Base-by-base conservation (phyloP, 2,329 filamentous ascomycete species). In the Leptosphaerulina australis region DNA sequence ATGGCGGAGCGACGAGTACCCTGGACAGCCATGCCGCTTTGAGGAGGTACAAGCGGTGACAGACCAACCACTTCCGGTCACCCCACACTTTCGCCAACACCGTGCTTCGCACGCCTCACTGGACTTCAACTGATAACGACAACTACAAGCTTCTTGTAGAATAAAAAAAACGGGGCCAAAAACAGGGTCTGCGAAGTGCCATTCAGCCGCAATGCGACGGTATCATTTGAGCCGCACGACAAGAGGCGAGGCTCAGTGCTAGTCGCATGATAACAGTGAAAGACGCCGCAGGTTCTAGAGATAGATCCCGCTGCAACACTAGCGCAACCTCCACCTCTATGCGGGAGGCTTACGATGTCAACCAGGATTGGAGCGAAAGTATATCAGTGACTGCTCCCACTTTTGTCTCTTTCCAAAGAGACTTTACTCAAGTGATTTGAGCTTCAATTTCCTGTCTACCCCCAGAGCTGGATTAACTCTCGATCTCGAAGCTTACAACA, bases 341-440 rank as follows among this genome's bases (percentile, higher is more conserved):
- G 46, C 21, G 49, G 46, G 53, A 51, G 56, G 58, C 62, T 66
- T 58, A 56, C 53, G 52, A 44, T 50, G 55, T 44, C 41, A 53
- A 55, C 60, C 59, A 55, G 63, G 66, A 59, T 59, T 46, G 38
- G 49, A 59, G 53, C 46, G 64, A 63, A 66, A 54, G 53, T 72
- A 73, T 72, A 72, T 71, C 67, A 71, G 56, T 44, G 51, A 58
- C 46, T 44, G 37, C 48, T 49, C 66, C 61, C 51, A 36, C 33
- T 44, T 55, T 60, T 41, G 34, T 50, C 44, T 40, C 44, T 22
- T 44, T 26, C 25, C 38, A 22, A 43, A 51, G 35, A 50, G 39
- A 38, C 44, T 20, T 36, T 14, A 33, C 22, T 24, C 14, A 25
- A 45, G 35, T 36, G 41, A 8, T 22, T 22, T 21, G 25, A 34